Percentiles rank a stretch among this genome's conserved stretches.
phyloP scores from a whole-genome alignment of 140 eudicot genomes.

The Ambrosia hybrid region DNA sequence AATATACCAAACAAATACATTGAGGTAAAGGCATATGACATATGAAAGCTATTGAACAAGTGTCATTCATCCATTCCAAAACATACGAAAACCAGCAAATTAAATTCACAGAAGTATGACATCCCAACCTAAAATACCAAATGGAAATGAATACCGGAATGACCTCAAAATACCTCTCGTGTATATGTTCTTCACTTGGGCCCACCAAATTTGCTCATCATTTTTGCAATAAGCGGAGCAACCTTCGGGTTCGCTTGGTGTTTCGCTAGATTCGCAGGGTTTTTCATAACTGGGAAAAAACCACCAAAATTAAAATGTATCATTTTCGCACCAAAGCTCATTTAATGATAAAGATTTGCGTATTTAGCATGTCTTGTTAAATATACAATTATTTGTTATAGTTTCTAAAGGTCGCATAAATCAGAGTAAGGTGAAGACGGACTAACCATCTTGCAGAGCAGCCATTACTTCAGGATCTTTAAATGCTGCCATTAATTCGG shows the following conservation, averaged over 20 bases:
- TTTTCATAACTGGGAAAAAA: slow-evolving; percentile 78
- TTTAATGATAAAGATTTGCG: background rate
- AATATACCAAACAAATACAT: background rate
- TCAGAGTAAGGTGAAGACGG: slow-evolving; percentile 1
- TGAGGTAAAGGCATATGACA: background rate
- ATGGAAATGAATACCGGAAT: background rate
- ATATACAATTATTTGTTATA: background rate
- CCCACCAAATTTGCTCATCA: slow-evolving; percentile 95
- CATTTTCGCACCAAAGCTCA: background rate
- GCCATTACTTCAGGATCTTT: slow-evolving; percentile 98
- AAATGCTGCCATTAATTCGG: slow-evolving; percentile 91
- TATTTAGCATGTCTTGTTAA: slow-evolving; percentile 1
- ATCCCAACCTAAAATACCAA: background rate
- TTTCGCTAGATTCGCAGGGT: slow-evolving; percentile 94
- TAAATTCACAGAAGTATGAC: background rate
- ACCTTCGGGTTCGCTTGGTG: slow-evolving; percentile 97
- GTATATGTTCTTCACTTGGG: slow-evolving; percentile 35
- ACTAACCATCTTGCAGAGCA: slow-evolving; percentile 96
- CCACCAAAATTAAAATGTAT: background rate
- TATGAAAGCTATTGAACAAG: background rate
- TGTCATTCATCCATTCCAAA: background rate
- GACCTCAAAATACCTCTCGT: background rate
- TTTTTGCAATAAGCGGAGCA: slow-evolving; percentile 89
- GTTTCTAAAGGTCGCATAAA: background rate
- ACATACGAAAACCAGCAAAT: slow-evolving; percentile 7